Evolutionary conservation across 2,329 filamentous ascomycete species (phyloP).

Genomic region (Colletotrichum nymphaeae): DNA sequence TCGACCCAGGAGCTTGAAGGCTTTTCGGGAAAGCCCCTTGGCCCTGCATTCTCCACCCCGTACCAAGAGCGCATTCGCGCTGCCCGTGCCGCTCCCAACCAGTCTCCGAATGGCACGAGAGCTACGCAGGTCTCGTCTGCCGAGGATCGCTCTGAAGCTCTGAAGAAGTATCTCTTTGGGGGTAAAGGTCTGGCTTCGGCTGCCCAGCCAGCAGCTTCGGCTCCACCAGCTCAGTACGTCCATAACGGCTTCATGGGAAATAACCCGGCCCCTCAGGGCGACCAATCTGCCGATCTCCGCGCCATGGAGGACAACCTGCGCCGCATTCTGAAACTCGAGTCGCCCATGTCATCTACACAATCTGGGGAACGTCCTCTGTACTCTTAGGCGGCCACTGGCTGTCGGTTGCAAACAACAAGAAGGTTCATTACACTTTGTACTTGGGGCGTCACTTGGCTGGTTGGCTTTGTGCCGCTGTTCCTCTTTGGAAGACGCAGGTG

Average conservation of each 20-base stretch:
- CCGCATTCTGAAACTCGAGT: constrained; percentile 60
- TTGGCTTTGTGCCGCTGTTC: not conserved
- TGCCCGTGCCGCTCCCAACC: constrained; percentile 51
- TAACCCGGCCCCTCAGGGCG: constrained; percentile 7
- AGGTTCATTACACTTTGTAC: not conserved
- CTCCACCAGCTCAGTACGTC: constrained; percentile 6
- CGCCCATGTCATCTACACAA: constrained; percentile 38
- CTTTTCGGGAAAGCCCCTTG: constrained; percentile 65
- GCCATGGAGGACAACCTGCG: constrained; percentile 66
- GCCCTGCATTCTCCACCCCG: constrained; percentile 75
- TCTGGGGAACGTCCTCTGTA: constrained; percentile 30
- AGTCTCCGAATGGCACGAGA: constrained; percentile 12
- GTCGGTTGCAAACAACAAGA: not conserved
- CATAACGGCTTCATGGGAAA: constrained; percentile 8
- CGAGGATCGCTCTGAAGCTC: constrained; percentile 55
- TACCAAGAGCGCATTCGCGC: constrained; percentile 72
- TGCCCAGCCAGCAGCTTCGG: constrained; percentile 22
- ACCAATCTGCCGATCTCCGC: constrained; percentile 52
- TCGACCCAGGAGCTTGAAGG: constrained; percentile 78
- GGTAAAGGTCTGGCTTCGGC: constrained; percentile 43
- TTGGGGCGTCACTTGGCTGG: not conserved
- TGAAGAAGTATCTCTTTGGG: constrained; percentile 68
- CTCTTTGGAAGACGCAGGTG: not conserved
- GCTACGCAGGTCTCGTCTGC: constrained; percentile 33
- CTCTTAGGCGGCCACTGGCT: constrained; percentile 1